Evolutionary conservation across 495 filamentous ascomycete species (phyloP).

Genomic region (Annulohypoxylon maeteangense): DNA sequence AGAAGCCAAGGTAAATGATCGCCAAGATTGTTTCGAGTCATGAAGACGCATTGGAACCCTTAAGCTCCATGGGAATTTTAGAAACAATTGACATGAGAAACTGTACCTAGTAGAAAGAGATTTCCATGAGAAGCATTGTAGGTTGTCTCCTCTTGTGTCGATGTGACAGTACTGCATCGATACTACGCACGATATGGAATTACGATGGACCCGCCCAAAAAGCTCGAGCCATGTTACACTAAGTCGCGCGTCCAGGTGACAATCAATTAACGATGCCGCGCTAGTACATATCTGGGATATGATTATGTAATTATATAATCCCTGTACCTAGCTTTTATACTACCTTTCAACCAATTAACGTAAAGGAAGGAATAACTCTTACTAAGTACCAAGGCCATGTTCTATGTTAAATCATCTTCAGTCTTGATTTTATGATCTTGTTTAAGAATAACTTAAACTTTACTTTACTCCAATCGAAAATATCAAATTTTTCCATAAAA

Average conservation of each 20-base stretch:
- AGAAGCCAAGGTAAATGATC: conserved; percentile 70
- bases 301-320: background rate
- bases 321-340: background rate
- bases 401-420: too few relatives aligned
- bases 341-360: background rate
- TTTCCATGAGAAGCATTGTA: background rate
- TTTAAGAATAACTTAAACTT: too few relatives aligned
- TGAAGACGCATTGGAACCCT: conserved; percentile 55
- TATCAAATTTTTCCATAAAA: too few relatives aligned
- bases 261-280: conserved; percentile 3
- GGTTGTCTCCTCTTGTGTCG: conserved; percentile 19
- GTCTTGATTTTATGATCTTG: too few relatives aligned
- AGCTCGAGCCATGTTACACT: conserved; percentile 28
- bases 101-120: conserved; percentile 4
- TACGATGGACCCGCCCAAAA: conserved; percentile 30
- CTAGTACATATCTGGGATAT: background rate
- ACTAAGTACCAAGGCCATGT: too few relatives aligned
- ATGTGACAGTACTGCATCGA: conserved; percentile 8
- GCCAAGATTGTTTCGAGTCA: conserved; percentile 73
- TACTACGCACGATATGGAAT: conserved; percentile 8
- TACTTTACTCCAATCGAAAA: too few relatives aligned
- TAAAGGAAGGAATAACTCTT: too few relatives aligned
- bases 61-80: conserved; percentile 47
- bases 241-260: conserved; percentile 36
- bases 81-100: conserved; percentile 38